Base-by-base conservation (phyloP, 1,284 basidiomycete genomes). In the Vanrija pseudolonga region DNA sequence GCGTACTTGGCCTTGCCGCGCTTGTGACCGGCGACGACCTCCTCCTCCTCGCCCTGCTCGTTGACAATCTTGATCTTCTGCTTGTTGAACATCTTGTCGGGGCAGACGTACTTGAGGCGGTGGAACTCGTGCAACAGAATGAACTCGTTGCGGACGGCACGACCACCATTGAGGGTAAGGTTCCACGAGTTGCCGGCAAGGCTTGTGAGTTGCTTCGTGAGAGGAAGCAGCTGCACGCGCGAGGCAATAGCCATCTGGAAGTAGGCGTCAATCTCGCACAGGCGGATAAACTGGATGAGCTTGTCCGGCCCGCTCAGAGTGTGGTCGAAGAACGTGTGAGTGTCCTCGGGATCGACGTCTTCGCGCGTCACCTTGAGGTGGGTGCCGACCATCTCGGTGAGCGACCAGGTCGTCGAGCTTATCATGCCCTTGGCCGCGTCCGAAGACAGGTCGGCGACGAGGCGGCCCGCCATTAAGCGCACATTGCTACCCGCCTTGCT, bases 171-270 rank as follows among this genome's bases (percentile, higher is more conserved):
- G 45, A 97, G 76, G 0, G 94, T 97, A 66, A 93, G 89, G 74
- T 93, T 96, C 95, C 96, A 98, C 38, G 90, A 87, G 70, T 98
- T 98, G 9, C 96, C 96, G 49, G 96, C 94, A n/a, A 99, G 83
- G 70, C 90, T 94, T 2, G 95, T 98, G 42, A 98, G 79, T 70
- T 98, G 95, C 71, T 87, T 88, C 0, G 96, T 98, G 63, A 99
- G 76, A 0, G 89, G 86, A 49, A 94, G 71, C 52, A 91, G 85
- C 73, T 98, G 94, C 3, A 98, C 91, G 72, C 94, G 90, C 38
- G 85, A 81, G 0, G 89, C 86, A 54, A 98, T 87, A 0, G 92
- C 94, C 93, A 97, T 96, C 67, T 96, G 91, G 74, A 91, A 92
- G 77, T 89, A 93, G 3, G 92, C 86, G 67, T 98, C 95, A 43